These are phyloP conservation scores for Ajuga chamaepitys DNA, from an alignment of 257 asterid species.

Conservation along the genomic window DNA sequence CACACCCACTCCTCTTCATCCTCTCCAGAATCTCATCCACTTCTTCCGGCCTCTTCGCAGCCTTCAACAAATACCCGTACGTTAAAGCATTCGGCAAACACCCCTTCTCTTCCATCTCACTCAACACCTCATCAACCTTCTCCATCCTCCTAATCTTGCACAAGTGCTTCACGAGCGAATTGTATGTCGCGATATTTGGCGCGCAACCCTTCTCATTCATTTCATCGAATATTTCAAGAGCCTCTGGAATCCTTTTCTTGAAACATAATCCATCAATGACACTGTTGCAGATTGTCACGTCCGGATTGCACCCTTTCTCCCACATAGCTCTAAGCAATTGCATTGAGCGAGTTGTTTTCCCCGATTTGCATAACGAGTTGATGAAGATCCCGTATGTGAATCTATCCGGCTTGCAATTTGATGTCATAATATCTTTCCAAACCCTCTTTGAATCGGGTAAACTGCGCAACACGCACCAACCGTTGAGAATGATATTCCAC, in stretches of 20 bases:
- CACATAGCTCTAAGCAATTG: slow-evolving; percentile 63
- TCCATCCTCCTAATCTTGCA: slow-evolving; percentile 65
- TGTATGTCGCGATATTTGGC: slow-evolving; percentile 58
- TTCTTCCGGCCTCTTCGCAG: slow-evolving; percentile 41
- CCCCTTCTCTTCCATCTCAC: slow-evolving; percentile 53
- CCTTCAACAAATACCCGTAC: slow-evolving; percentile 39
- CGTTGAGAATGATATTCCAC: slow-evolving; percentile 68
- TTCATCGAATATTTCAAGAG: slow-evolving; percentile 42
- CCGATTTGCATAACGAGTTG: slow-evolving; percentile 54
- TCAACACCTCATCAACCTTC: slow-evolving; percentile 48
- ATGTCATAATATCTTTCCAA: slow-evolving; percentile 59
- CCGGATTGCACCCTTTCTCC: slow-evolving; percentile 61
- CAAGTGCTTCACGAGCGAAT: slow-evolving; percentile 58
- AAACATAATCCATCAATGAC: slow-evolving; percentile 80
- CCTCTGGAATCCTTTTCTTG: slow-evolving; percentile 85
- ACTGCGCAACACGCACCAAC: slow-evolving; percentile 82
- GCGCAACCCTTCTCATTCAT: slow-evolving; percentile 45
- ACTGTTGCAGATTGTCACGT: slow-evolving; percentile 57
- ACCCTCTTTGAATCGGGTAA: slow-evolving; percentile 72
- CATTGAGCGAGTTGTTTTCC: slow-evolving; percentile 52
- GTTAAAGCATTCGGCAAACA: slow-evolving; percentile 58
- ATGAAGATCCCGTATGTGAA: slow-evolving; percentile 63
- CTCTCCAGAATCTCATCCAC: slow-evolving; percentile 47
- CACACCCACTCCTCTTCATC: slow-evolving; percentile 51
- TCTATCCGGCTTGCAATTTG: slow-evolving; percentile 50